phyloP scores from a whole-genome alignment of 1,284 basidiomycete genomes.

The Hemileia vastatrix region DNA sequence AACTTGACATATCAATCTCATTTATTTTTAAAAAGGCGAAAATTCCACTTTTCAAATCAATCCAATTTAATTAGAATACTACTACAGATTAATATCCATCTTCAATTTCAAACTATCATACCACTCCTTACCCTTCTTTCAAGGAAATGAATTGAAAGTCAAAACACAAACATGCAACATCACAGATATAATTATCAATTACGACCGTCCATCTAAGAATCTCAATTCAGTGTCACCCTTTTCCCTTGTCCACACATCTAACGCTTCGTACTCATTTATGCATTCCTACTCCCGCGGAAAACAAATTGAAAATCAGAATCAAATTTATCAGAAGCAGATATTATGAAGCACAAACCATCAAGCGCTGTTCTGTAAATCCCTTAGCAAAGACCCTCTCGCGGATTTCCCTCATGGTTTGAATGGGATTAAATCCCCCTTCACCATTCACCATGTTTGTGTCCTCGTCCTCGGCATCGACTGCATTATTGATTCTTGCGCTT shows the following conservation, averaged over 20 bases:
- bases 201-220: constrained; percentile 22
- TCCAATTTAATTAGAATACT: too few species aligned
- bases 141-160: too few species aligned
- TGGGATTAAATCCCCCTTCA: constrained; percentile 36
- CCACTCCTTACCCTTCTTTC: too few species aligned
- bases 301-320: neutral
- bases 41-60: too few species aligned
- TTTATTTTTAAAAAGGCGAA: too few species aligned
- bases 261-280: constrained; percentile 31
- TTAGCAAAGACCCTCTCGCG: constrained; percentile 69
- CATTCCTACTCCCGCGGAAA: constrained; percentile 24
- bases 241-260: constrained; percentile 30
- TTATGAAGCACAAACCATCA: constrained; percentile 68
- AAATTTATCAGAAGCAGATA: constrained; percentile 47
- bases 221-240: constrained; percentile 18
- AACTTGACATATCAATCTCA: too few species aligned
- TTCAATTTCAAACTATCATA: too few species aligned
- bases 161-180: too few species aligned
- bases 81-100: too few species aligned
- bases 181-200: too few species aligned
- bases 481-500: constrained; percentile 46
- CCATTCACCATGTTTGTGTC: constrained; percentile 57
- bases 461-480: constrained; percentile 48
- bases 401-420: constrained; percentile 65
- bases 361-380: constrained; percentile 79